These are phyloP conservation scores for Leishmania amazonensis DNA, from an alignment of 208 protist species.

Conservation along the genomic window DNA sequence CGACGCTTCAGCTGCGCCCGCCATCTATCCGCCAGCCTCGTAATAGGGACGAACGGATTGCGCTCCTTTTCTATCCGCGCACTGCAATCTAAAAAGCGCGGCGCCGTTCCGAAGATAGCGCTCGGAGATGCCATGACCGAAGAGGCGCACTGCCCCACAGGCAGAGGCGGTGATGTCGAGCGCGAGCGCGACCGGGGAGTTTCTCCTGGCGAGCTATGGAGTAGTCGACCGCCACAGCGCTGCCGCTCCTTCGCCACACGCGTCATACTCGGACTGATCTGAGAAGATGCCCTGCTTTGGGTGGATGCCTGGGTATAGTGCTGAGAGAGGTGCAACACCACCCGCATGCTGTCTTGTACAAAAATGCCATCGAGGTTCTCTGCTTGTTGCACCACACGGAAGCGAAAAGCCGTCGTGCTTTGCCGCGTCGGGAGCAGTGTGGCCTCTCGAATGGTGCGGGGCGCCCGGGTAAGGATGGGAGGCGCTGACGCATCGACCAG, in stretches of 20 bases:
- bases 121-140: constrained; percentile 6
- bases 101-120: constrained; percentile 28
- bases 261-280: constrained; percentile 3
- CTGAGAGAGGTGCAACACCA: constrained; percentile 54
- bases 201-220: not conserved
- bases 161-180: constrained; percentile 4
- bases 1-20: constrained; percentile 11
- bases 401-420: constrained; percentile 25
- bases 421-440: constrained; percentile 31
- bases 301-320: constrained; percentile 39
- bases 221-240: not conserved
- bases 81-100: constrained; percentile 4
- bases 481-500: no score
- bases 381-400: constrained; percentile 41
- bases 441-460: constrained; percentile 29
- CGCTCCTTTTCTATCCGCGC: constrained; percentile 23
- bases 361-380: constrained; percentile 42
- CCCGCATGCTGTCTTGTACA: constrained; percentile 57
- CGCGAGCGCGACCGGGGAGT: not conserved
- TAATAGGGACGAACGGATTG: constrained; percentile 48
- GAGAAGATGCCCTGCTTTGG: not conserved
- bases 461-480: not conserved
- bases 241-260: not conserved
- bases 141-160: not conserved
- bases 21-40: constrained; percentile 6